Evolutionary conservation across 2,329 filamentous ascomycete species (phyloP), one percentile per base, ranked within the genome.

Genomic region (Ceratocystis cubensis): DNA sequence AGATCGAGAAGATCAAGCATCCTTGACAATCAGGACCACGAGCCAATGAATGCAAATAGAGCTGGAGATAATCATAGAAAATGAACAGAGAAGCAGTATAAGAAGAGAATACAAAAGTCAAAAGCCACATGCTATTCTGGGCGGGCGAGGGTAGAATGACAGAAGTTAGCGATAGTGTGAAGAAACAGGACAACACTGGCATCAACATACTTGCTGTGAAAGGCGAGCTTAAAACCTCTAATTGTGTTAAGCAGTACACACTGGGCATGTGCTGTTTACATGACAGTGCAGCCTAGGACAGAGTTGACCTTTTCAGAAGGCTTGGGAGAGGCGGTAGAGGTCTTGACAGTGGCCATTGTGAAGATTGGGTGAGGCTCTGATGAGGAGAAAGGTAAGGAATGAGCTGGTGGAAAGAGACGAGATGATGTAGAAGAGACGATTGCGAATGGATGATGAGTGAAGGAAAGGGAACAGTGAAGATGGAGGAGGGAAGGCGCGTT

Each of bases 371-470:
- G 20, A 1, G 20, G 20, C 0, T 22, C 20, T 22, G 20, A 22
- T 22, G 20, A 1, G 20, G 20, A 22, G 20, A 0, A 22, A 50
- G 15, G 20, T 20, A 22, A 22, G 20, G 1, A 22, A 22, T 22
- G 20, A 22, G 20, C 1, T 22, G 20, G 20, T 22, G 1, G 20
- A 22, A 22, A 22, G 20, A 22, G 20, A 22, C 1, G 20, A 22
- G 20, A 22, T 1, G 20, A 22, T 22, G 20, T 22, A 1, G 20
- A 22, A 22, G 20, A 22, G 41, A 22, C 10, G 25, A 25, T 30
- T 22, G 25, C 56, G 17, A 65, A 56, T 62, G 56, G 37, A 22
- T 62, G 64, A 56, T 63, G 64, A 45, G 33, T 41, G 59, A 64
- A 46, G 64, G 30, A 63, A 33, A 45, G 25, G 22, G 37, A 28